Conservation (phyloP, 2,329 filamentous ascomycete species). For the Sporothrix inflata region DNA sequence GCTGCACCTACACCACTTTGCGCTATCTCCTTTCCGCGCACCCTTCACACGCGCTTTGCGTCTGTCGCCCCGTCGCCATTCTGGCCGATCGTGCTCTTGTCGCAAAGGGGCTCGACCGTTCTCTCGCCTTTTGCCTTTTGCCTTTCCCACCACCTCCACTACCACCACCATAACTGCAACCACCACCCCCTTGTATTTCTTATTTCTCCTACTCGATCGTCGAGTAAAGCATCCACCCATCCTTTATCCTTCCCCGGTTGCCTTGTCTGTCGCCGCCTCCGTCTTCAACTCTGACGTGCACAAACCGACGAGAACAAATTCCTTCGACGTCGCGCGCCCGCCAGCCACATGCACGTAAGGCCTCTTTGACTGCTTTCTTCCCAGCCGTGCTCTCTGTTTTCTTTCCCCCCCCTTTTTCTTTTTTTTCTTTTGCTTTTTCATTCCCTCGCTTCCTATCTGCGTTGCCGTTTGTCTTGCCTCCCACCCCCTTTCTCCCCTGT, state of each 20-base stretch:
- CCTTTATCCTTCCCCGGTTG: conserved; percentile 24
- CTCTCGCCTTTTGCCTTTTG: neutral
- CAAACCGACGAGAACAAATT: neutral
- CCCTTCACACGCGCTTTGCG: neutral
- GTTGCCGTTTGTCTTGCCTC: neutral
- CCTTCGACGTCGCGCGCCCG: conserved; percentile 35
- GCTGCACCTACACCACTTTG: conserved; percentile 8
- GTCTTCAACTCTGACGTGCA: conserved; percentile 12
- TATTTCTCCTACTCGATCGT: conserved; percentile 22
- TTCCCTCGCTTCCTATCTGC: neutral
- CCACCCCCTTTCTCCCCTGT: conserved; percentile 10
- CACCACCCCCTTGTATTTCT: conserved; percentile 21
- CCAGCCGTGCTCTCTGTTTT: neutral
- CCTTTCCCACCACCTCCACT: neutral
- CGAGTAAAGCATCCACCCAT: conserved; percentile 25
- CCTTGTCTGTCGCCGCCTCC: conserved; percentile 17
- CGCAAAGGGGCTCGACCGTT: conserved; percentile 26
- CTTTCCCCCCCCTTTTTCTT: neutral
- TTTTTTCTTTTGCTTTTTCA: neutral
- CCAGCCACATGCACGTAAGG: conserved; percentile 56
- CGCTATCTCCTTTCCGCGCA: conserved; percentile 25
- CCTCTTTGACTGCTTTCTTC: conserved; percentile 18
- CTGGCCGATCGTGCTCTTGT: conserved; percentile 22
- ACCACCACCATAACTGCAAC: conserved; percentile 16
- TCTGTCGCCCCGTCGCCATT: conserved; percentile 8